A percentile compares a stretch with the other conserved stretches of the same genome.
Evolutionary conservation across 116 monocot species (phyloP).

Genomic region (Cymodocea nodosa): DNA sequence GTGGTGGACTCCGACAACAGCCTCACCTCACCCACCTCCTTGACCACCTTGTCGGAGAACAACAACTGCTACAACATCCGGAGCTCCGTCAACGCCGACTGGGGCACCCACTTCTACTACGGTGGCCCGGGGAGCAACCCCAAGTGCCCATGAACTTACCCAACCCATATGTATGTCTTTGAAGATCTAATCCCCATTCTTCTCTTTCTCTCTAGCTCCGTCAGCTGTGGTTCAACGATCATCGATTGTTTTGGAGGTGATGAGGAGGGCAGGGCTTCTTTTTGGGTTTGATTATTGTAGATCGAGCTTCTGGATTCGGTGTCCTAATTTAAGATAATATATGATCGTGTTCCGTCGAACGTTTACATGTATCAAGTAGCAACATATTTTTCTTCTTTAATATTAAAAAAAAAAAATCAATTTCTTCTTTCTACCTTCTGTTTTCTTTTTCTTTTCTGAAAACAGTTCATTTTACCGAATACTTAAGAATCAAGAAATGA

Average conservation of each 20-base stretch:
- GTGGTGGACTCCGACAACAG: conserved; percentile 86
- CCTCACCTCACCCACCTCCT: conserved; percentile 33
- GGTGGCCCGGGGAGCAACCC: conserved; percentile 81
- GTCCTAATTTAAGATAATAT: not conserved
- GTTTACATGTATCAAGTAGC: not conserved
- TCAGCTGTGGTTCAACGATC: not conserved
- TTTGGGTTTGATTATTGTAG: not conserved
- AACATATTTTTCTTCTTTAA: too few species aligned
- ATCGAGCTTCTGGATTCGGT: not conserved
- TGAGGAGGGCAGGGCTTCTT: not conserved
- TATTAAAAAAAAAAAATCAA: too few species aligned
- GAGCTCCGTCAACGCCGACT: conserved; percentile 47
- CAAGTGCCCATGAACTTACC: conserved; percentile 39
- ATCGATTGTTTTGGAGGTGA: not conserved
- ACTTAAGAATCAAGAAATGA: too few species aligned
- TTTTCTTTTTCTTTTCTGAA: too few species aligned
- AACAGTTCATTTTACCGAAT: too few species aligned
- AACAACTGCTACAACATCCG: conserved; percentile 77
- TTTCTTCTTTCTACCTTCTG: too few species aligned
- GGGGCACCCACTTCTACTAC: conserved; percentile 91
- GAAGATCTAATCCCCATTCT: not conserved
- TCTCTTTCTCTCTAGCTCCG: not conserved
- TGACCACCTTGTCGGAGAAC: conserved; percentile 71
- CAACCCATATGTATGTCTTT: not conserved
- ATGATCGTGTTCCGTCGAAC: not conserved